These are phyloP conservation scores for Viridothelium virens DNA, from an alignment of 495 filamentous ascomycete species.

Conservation along the genomic window DNA sequence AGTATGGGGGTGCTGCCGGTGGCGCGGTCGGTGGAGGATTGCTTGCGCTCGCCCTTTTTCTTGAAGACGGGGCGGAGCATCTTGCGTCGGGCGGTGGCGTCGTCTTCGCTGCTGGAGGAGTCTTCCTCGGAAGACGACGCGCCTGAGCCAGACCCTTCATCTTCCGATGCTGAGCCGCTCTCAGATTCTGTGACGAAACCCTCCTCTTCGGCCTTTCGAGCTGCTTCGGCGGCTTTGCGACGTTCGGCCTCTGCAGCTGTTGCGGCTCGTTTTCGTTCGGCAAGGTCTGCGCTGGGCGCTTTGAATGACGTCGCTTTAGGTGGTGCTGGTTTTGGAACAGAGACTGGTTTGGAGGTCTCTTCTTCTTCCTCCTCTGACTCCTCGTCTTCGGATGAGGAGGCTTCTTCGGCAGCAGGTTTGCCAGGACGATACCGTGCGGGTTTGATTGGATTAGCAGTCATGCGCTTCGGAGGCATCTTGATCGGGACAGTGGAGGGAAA, in stretches of 20 bases:
- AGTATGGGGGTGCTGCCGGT: conserved; percentile 27
- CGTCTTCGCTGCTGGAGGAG: conserved; percentile 37
- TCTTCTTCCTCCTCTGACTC: conserved; percentile 44
- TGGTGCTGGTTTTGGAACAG: conserved; percentile 40
- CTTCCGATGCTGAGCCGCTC: conserved; percentile 23
- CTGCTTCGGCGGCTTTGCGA: conserved; percentile 26
- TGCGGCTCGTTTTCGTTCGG: conserved; percentile 53
- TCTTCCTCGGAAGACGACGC: conserved; percentile 46
- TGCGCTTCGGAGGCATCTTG: conserved; percentile 78
- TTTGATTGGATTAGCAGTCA: conserved; percentile 86
- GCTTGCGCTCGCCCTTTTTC: conserved; percentile 66
- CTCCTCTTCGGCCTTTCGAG: conserved; percentile 44
- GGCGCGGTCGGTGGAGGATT: conserved; percentile 23
- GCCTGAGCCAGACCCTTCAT: conserved; percentile 13
- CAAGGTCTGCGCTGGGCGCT: conserved; percentile 46
- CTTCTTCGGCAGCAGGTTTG: conserved; percentile 64
- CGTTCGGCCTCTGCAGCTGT: conserved; percentile 41
- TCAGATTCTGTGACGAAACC: conserved; percentile 35
- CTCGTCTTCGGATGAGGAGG: conserved; percentile 56
- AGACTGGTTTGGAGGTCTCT: conserved; percentile 15
- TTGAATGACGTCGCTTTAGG: conserved; percentile 52
- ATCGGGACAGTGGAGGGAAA: neutral
- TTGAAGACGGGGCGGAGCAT: conserved; percentile 88
- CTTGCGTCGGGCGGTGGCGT: conserved; percentile 43
- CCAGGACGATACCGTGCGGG: conserved; percentile 80